Conservation (phyloP, 2,329 filamentous ascomycete species). For the Cladobotryum mycophilum region DNA sequence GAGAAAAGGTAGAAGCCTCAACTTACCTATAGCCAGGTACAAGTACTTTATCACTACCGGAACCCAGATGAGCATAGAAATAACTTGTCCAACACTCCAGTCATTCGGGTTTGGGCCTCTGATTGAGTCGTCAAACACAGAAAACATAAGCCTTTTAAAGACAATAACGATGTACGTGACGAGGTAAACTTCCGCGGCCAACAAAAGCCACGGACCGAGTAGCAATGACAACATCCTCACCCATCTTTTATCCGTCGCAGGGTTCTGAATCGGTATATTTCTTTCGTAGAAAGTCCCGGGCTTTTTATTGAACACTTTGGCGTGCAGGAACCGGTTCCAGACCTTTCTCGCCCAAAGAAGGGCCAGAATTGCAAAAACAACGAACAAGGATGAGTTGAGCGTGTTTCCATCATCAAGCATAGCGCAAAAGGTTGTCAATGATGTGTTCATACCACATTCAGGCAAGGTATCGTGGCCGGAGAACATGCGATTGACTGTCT, state of each 20-base stretch:
- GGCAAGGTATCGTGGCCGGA: neutral
- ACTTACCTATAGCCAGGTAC: constrained; percentile 8
- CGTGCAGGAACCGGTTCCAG: neutral
- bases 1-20: neutral
- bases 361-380: neutral
- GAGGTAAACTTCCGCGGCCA: neutral
- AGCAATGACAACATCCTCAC: too few species aligned
- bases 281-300: too few species aligned
- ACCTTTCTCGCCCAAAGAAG: neutral
- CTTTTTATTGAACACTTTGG: too few species aligned
- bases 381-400: neutral
- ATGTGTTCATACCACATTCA: neutral
- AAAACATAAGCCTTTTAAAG: neutral
- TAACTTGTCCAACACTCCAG: constrained; percentile 4
- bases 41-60: constrained; percentile 4
- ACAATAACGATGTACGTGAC: neutral
- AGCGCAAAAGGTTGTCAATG: neutral
- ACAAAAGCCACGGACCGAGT: neutral
- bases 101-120: too few species aligned
- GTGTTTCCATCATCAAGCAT: neutral
- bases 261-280: too few species aligned
- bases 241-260: too few species aligned
- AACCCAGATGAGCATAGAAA: constrained; percentile 5
- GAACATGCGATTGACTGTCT: neutral
- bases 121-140: neutral